A percentile compares a stretch with the other conserved stretches of the same genome.
Evolutionary conservation across 306 rosid genomes (phyloP).

Genomic region (Rubus parviflorus): DNA sequence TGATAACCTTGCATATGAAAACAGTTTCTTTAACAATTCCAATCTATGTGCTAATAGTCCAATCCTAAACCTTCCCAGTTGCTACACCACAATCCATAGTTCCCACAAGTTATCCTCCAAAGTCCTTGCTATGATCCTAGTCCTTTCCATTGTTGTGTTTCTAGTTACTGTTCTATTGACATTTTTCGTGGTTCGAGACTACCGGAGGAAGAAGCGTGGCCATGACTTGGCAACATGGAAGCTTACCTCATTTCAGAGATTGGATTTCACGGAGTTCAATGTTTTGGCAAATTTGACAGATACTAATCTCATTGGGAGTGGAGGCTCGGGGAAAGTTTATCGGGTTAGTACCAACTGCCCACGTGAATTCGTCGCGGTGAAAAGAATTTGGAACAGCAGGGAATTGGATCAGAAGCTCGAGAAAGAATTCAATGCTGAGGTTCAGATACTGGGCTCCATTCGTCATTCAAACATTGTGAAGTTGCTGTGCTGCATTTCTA

Average conservation of each 20-base stretch:
- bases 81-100: conserved; percentile 33
- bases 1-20: conserved; percentile 53
- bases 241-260: conserved; percentile 75
- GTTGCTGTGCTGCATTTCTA: conserved; percentile 72
- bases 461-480: conserved; percentile 85
- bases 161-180: conserved; percentile 32
- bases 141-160: conserved; percentile 21
- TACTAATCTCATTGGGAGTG: conserved; percentile 71
- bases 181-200: conserved; percentile 28
- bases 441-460: conserved; percentile 63
- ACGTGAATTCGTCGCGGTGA: conserved; percentile 66
- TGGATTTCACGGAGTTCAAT: conserved; percentile 53
- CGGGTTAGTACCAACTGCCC: conserved; percentile 46
- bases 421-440: conserved; percentile 73
- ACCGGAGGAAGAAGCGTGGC: conserved; percentile 31
- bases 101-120: conserved; percentile 41
- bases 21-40: conserved; percentile 69
- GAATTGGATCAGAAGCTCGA: conserved; percentile 51
- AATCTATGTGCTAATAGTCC: conserved; percentile 49
- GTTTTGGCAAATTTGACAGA: conserved; percentile 59
- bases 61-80: conserved; percentile 41
- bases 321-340: conserved; percentile 88
- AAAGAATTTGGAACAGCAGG: conserved; percentile 53
- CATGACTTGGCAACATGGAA: conserved; percentile 59
- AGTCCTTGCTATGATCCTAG: conserved; percentile 45